Evolutionary conservation across 2,329 filamentous ascomycete species (phyloP), one percentile per base, ranked within the genome.

Genomic region (Sporothrix brunneoviolacea): DNA sequence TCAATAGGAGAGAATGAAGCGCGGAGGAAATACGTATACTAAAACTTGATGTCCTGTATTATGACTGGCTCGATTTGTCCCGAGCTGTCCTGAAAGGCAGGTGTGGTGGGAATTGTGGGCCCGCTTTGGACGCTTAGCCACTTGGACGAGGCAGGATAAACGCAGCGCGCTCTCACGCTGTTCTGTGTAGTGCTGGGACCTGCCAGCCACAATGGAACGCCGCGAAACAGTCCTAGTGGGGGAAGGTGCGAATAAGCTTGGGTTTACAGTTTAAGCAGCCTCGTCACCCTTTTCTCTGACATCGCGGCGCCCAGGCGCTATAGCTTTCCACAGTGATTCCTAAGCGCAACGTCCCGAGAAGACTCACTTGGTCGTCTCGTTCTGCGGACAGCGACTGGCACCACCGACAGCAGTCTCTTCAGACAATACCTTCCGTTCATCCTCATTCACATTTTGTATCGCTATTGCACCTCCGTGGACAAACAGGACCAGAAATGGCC

Each of bases 191-290:
- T n/a, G n/a, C n/a, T n/a, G n/a, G n/a, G n/a, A n/a, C n/a, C n/a
- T n/a, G n/a, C n/a, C n/a, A n/a, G n/a, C n/a, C n/a, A n/a, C n/a
- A n/a, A n/a, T 28, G 24, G 24, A 28, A 5, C 24, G 24, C 24
- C 24, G 6, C 24, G 6, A 6, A 28, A 28, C 6, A 28, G n/a
- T n/a, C 41, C 35, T 35, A 36, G 42, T 47, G 37, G 45, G 54
- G 54, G 54, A 54, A 54, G 44, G 41, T 36, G 42, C 42, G 16
- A 44, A 37, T 32, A 18, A 42, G 30, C 38, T 51, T 19, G 24
- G 27, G 37, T 24, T 22, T 49, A 50, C 51, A 47, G 47, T 54
- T 49, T 50, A 54, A 50, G 50, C 38, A 56, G 54, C 54, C 51
- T 55, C 46, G 51, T 50, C 51, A 36, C 41, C 45, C 41, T 39